Conservation (phyloP, 2,329 filamentous ascomycete species). For the Alternaria brassicae region DNA sequence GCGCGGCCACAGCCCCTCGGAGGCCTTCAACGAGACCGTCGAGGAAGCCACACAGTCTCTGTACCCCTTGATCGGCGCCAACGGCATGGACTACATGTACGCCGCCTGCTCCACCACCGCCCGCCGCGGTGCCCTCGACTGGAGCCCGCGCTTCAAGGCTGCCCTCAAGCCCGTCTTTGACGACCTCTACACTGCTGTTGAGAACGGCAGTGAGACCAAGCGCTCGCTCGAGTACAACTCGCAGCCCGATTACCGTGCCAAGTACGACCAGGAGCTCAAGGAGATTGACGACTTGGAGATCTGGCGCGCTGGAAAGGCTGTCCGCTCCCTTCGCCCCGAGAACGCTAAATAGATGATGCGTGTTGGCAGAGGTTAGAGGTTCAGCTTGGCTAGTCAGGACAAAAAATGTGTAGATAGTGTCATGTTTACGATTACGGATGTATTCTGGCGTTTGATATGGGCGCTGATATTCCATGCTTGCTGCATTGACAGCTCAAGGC, state of each 20-base stretch:
- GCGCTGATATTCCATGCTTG: not conserved
- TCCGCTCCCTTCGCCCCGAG: slow-evolving; percentile 64
- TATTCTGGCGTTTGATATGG: slow-evolving; percentile 22
- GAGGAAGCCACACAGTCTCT: slow-evolving; percentile 98
- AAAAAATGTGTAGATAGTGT: slow-evolving; percentile 33
- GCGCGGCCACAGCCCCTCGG: slow-evolving; percentile 94
- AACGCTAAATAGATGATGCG: slow-evolving; percentile 43
- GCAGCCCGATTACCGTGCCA: slow-evolving; percentile 93
- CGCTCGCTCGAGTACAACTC: slow-evolving; percentile 97
- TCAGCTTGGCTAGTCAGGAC: slow-evolving; percentile 3
- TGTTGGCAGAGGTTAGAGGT: slow-evolving; percentile 1
- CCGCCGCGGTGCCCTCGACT: slow-evolving; percentile 98
- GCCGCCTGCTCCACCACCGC: slow-evolving; percentile 99
- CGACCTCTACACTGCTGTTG: slow-evolving; percentile 91
- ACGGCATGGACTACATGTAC: slow-evolving; percentile 99
- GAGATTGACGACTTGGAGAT: slow-evolving; percentile 99
- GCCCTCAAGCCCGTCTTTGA: slow-evolving; percentile 99
- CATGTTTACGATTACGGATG: slow-evolving; percentile 28
- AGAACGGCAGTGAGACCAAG: slow-evolving; percentile 91
- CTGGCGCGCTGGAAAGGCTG: slow-evolving; percentile 98
- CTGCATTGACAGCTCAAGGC: slow-evolving; percentile 8
- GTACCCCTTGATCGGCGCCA: slow-evolving; percentile 95
- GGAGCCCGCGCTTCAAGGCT: slow-evolving; percentile 96
- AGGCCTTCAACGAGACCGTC: slow-evolving; percentile 99
- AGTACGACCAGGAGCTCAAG: slow-evolving; percentile 97